These are phyloP conservation scores for Morella rubra DNA, from an alignment of 306 rosid genomes.

Conservation along the genomic window DNA sequence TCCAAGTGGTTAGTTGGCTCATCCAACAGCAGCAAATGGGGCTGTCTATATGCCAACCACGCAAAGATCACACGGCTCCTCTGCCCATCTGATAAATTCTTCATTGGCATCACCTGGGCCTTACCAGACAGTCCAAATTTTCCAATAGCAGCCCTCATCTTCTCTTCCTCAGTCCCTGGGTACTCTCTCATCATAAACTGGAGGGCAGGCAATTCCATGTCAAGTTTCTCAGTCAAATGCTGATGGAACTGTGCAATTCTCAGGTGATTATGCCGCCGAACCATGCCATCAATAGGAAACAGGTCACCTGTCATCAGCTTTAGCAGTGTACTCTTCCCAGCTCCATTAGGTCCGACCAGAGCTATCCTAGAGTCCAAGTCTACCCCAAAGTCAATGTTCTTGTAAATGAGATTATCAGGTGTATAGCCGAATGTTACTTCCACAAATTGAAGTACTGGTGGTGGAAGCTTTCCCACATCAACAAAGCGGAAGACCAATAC, in stretches of 20 bases:
- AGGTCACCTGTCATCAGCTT: constrained; percentile 98
- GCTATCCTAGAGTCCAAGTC: constrained; percentile 94
- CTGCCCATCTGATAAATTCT: constrained; percentile 95
- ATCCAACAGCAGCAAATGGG: constrained; percentile 83
- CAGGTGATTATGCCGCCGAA: constrained; percentile 95
- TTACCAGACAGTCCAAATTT: constrained; percentile 92
- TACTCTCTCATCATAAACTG: constrained; percentile 81
- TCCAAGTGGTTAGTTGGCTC: constrained; percentile 98
- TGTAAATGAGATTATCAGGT: constrained; percentile 86
- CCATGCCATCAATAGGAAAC: constrained; percentile 90
- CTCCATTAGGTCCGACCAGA: constrained; percentile 98
- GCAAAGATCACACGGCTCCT: constrained; percentile 93
- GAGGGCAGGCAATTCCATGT: constrained; percentile 82
- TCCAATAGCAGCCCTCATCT: constrained; percentile 91
- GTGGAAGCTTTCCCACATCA: constrained; percentile 98
- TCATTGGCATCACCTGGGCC: constrained; percentile 98
- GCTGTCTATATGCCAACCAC: constrained; percentile 94
- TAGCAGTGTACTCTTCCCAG: constrained; percentile 95
- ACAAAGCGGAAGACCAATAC: constrained; percentile 86
- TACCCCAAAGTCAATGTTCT: constrained; percentile 87
- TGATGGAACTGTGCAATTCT: constrained; percentile 96
- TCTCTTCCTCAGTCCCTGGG: constrained; percentile 96
- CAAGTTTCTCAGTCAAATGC: constrained; percentile 91
- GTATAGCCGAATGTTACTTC: constrained; percentile 94
- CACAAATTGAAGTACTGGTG: constrained; percentile 95